Evolutionary conservation across 306 rosid species (phyloP).

Genomic region (Casuarina equisetifolia): DNA sequence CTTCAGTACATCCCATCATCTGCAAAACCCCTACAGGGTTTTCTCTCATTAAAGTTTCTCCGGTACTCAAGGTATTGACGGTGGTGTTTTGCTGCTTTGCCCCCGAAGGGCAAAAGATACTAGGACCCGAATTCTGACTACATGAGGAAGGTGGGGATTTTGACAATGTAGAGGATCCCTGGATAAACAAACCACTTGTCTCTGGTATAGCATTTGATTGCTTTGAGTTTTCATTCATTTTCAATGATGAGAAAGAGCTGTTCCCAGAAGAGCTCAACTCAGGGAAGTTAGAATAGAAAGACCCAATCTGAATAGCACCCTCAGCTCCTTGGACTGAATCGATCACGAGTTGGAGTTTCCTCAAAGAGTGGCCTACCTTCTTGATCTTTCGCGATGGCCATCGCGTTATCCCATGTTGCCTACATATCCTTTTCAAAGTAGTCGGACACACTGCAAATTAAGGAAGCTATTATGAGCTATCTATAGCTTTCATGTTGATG

Average conservation of each 20-base stretch:
- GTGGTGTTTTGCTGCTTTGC: constrained; percentile 1
- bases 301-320: constrained; percentile 55
- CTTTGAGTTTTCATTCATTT: constrained; percentile 16
- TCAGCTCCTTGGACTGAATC: constrained; percentile 71
- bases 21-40: constrained; percentile 24
- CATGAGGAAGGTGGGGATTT: constrained; percentile 44
- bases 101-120: constrained; percentile 4
- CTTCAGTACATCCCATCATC: constrained; percentile 33
- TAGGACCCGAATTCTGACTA: constrained; percentile 41
- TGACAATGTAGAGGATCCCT: constrained; percentile 21
- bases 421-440: constrained; percentile 71
- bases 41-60: constrained; percentile 35
- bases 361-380: constrained; percentile 63
- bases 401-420: constrained; percentile 63
- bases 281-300: constrained; percentile 59
- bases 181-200: constrained; percentile 14
- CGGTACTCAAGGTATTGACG: constrained; percentile 20
- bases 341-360: constrained; percentile 63
- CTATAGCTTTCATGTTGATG: background rate
- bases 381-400: constrained; percentile 73
- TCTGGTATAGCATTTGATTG: constrained; percentile 20
- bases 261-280: constrained; percentile 42
- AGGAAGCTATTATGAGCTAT: background rate
- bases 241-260: constrained; percentile 19
- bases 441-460: constrained; percentile 63